Evolutionary conservation across 176 grass and related monocot species (phyloP).

Genomic region (Hordeum marinum): DNA sequence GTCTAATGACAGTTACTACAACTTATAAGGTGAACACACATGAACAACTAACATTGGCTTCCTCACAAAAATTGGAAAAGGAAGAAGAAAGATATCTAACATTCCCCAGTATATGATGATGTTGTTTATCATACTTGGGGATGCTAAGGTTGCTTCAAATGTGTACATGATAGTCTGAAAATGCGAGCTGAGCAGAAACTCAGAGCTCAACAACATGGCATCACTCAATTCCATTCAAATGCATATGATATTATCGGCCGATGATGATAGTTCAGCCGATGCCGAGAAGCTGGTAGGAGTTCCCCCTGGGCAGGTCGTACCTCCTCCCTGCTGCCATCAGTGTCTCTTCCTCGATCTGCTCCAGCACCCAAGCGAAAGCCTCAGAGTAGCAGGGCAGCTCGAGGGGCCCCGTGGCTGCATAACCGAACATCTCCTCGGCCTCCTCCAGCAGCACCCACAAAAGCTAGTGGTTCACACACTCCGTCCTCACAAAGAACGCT

Average conservation of each 20-base stretch:
- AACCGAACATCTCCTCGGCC: conserved; percentile 51
- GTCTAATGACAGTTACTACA: not conserved
- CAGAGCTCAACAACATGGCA: not conserved
- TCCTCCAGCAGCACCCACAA: conserved; percentile 49
- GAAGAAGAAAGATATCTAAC: not conserved
- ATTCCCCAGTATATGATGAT: not conserved
- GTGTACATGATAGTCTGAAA: not conserved
- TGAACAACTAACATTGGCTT: not conserved
- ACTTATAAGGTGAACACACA: not conserved
- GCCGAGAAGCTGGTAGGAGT: conserved; percentile 25
- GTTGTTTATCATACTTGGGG: not conserved
- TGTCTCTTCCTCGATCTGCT: conserved; percentile 41
- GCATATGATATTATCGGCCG: not conserved
- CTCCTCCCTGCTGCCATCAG: not conserved
- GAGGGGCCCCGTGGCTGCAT: conserved; percentile 37
- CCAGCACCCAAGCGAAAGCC: conserved; percentile 35
- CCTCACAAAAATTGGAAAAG: not conserved
- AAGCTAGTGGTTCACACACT: conserved; percentile 46
- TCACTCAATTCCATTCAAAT: not conserved
- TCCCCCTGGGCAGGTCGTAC: conserved; percentile 16
- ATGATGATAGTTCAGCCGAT: not conserved
- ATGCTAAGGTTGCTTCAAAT: not conserved
- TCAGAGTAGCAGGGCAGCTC: conserved; percentile 52
- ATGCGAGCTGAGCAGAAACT: conserved; percentile 5
- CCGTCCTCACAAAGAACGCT: conserved; percentile 46